Evolutionary conservation across 202 grass and related monocot genomes (phyloP).

Genomic region (Elaeis oleifera): DNA sequence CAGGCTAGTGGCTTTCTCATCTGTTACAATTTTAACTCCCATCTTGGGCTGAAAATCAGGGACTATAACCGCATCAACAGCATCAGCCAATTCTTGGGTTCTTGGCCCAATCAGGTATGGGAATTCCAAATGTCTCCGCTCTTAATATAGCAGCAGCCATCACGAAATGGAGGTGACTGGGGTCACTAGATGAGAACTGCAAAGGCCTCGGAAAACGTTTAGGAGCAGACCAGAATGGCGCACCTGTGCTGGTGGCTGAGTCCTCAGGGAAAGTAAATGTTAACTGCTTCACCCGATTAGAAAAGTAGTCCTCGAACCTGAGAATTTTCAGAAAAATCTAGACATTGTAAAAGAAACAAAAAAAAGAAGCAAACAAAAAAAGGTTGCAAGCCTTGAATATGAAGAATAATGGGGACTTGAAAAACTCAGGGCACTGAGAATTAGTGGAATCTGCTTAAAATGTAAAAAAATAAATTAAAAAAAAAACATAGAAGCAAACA

Average conservation of each 20-base stretch:
- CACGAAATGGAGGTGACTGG: constrained; percentile 54
- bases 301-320: constrained; percentile 96
- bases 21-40: constrained; percentile 81
- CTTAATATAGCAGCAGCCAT: constrained; percentile 70
- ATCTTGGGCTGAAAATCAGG: constrained; percentile 73
- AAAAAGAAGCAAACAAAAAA: not conserved
- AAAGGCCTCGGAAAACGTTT: constrained; percentile 80
- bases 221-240: constrained; percentile 94
- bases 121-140: constrained; percentile 86
- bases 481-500: constrained; percentile 4
- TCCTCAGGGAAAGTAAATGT: constrained; percentile 93
- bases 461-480: no score
- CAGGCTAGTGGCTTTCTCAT: constrained; percentile 80
- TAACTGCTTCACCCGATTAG: constrained; percentile 83
- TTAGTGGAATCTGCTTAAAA: no score
- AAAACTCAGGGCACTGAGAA: no score
- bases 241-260: constrained; percentile 66
- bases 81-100: constrained; percentile 60
- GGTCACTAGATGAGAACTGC: constrained; percentile 54
- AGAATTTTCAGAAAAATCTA: not conserved
- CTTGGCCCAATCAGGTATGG: constrained; percentile 72
- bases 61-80: constrained; percentile 57
- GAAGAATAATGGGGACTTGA: no score
- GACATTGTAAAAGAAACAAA: constrained; percentile 9
- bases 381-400: no score